Percentiles rank a stretch among this genome's conserved stretches.
Conservation (phyloP, 371 early-diverging fungal species). For the Fennellomyces sp. region DNA sequence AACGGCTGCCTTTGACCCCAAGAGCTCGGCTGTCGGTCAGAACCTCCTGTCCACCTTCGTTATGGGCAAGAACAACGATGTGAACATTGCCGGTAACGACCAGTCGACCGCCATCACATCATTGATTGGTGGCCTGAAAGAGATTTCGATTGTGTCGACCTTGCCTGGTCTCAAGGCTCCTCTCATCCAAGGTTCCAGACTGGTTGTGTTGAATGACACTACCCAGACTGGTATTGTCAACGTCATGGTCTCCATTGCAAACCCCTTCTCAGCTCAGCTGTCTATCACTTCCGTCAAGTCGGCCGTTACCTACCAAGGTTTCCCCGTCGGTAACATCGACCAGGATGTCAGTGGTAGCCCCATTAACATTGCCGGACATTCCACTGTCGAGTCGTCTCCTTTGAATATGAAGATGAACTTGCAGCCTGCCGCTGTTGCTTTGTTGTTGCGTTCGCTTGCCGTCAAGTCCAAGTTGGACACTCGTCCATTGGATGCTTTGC, state of each 20-base stretch:
- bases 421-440: constrained; percentile 39
- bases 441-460: constrained; percentile 50
- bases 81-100: constrained; percentile 45
- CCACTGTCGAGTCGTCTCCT: constrained; percentile 28
- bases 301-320: constrained; percentile 44
- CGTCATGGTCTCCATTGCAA: constrained; percentile 51
- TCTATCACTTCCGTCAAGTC: constrained; percentile 48
- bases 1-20: constrained; percentile 47
- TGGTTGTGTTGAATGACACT: constrained; percentile 45
- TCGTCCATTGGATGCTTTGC: constrained; percentile 47
- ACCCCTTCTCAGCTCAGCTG: constrained; percentile 58
- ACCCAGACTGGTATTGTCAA: constrained; percentile 40
- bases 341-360: constrained; percentile 41
- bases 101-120: constrained; percentile 50
- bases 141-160: constrained; percentile 39
- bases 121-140: constrained; percentile 44
- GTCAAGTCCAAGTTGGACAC: constrained; percentile 42
- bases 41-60: constrained; percentile 52
- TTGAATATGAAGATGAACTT: constrained; percentile 41
- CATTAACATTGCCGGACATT: constrained; percentile 32
- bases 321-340: constrained; percentile 53
- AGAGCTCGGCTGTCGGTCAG: constrained; percentile 42
- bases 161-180: constrained; percentile 51
- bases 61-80: constrained; percentile 48
- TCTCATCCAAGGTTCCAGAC: constrained; percentile 44